Evolutionary conservation across 1,284 basidiomycete species (phyloP).

Genomic region (Apiotrichum veenhuisii): DNA sequence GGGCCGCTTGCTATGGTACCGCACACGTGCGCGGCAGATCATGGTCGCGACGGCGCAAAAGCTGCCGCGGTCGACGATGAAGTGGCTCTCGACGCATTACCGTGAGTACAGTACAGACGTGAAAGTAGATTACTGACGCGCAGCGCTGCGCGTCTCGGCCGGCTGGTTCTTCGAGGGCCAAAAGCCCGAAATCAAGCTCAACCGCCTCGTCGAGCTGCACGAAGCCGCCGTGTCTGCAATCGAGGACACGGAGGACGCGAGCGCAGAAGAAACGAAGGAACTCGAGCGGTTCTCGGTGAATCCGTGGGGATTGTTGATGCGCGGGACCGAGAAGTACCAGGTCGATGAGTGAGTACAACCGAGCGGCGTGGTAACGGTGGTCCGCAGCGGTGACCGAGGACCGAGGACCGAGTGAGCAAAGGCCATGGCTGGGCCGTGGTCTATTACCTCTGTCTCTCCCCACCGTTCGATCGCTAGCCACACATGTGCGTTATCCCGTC

Average conservation of each 20-base stretch:
- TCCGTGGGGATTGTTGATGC: slow-evolving; percentile 16
- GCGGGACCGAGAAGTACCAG: slow-evolving; percentile 18
- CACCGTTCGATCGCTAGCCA: too few species aligned
- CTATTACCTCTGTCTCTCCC: too few species aligned
- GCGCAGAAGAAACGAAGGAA: not conserved
- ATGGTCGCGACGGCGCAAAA: slow-evolving; percentile 1
- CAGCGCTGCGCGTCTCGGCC: slow-evolving; percentile 4
- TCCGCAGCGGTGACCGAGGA: too few species aligned
- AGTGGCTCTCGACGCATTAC: slow-evolving; percentile 21
- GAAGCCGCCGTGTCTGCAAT: slow-evolving; percentile 15
- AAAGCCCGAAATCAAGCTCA: slow-evolving; percentile 8
- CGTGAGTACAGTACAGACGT: slow-evolving; percentile 10
- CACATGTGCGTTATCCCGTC: too few species aligned
- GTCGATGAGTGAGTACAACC: slow-evolving; percentile 20
- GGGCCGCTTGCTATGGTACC: slow-evolving; percentile 15
- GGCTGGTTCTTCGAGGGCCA: slow-evolving; percentile 19
- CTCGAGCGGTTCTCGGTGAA: slow-evolving; percentile 1
- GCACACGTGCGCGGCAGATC: slow-evolving; percentile 12
- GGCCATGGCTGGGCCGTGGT: too few species aligned
- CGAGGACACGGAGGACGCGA: not conserved
- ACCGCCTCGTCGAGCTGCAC: slow-evolving; percentile 13
- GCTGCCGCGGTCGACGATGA: slow-evolving; percentile 14
- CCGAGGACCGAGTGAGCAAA: too few species aligned
- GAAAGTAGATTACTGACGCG: not conserved
- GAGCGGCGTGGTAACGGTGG: too few species aligned